phyloP scores from a whole-genome alignment of 2,329 filamentous ascomycete species.

The Colletotrichum destructivum region DNA sequence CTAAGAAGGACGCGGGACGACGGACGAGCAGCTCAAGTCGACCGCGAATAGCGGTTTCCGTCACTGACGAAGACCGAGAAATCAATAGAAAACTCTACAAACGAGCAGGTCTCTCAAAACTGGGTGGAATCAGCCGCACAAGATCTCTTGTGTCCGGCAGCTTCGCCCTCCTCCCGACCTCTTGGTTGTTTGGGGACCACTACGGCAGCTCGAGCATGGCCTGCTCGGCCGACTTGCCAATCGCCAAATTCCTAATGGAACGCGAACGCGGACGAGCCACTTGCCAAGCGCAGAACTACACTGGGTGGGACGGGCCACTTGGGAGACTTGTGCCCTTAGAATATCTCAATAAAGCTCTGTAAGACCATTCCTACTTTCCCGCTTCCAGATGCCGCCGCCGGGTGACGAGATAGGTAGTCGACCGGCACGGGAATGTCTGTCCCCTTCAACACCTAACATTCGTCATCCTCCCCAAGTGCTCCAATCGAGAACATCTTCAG shows the following conservation, averaged over 20 bases:
- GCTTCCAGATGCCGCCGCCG: not conserved
- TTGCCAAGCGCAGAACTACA: not conserved
- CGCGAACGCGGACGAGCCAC: not conserved
- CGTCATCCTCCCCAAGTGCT: conserved; percentile 50
- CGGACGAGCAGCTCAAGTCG: not conserved
- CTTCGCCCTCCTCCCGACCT: not conserved
- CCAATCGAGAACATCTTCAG: conserved; percentile 64
- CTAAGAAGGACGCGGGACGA: not conserved
- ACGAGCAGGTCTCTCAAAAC: not conserved
- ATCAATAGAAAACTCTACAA: not conserved
- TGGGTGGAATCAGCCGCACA: not conserved
- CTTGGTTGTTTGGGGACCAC: not conserved
- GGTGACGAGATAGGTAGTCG: not conserved
- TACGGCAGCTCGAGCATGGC: not conserved
- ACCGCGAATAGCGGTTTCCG: not conserved
- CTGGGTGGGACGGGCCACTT: not conserved
- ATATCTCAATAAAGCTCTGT: not conserved
- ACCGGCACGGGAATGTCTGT: too few species aligned
- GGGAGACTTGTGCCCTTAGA: not conserved
- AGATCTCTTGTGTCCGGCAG: not conserved
- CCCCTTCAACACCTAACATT: conserved; percentile 41
- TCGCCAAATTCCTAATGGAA: not conserved
- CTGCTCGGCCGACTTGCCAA: not conserved
- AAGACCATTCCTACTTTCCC: not conserved
- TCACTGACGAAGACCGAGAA: not conserved